Percentiles rank a stretch among this genome's conserved stretches.
Evolutionary conservation across 2,329 filamentous ascomycete species (phyloP).

Genomic region (Aspergillus sclerotialis): DNA sequence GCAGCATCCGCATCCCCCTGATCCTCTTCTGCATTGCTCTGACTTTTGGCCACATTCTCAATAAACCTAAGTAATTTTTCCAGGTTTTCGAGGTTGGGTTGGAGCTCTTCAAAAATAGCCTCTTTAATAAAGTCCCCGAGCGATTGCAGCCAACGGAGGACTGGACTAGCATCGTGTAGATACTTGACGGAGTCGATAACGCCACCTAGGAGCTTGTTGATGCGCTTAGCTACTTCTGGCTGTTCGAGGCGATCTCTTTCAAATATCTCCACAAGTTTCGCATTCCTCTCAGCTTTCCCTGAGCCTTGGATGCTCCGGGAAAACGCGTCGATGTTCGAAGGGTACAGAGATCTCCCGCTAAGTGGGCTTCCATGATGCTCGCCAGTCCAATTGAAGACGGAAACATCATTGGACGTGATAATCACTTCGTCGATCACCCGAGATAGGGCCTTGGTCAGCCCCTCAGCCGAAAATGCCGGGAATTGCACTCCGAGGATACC

Average conservation of each 20-base stretch:
- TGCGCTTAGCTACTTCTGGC: background rate
- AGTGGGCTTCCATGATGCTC: constrained; percentile 5
- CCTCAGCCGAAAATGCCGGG: constrained; percentile 11
- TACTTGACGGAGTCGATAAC: background rate
- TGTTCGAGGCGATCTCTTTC: background rate
- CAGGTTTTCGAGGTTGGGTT: background rate
- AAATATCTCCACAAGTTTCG: background rate
- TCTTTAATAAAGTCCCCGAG: background rate
- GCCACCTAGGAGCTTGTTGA: background rate
- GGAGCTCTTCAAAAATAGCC: background rate
- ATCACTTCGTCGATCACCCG: constrained; percentile 11
- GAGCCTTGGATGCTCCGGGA: background rate
- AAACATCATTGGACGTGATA: constrained; percentile 11
- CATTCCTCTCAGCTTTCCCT: background rate
- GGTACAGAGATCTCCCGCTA: constrained; percentile 6
- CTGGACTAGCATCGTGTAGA: background rate
- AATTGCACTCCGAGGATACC: constrained; percentile 13
- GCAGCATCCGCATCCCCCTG: background rate
- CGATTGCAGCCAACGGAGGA: background rate
- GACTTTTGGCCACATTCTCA: background rate
- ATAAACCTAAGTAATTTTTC: background rate
- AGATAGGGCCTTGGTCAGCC: constrained; percentile 9
- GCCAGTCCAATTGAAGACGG: constrained; percentile 9
- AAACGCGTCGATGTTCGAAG: constrained; percentile 6
- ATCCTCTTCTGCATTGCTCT: too few species aligned